A percentile compares a stretch with the other conserved stretches of the same genome.
Conservation (phyloP, 2,329 filamentous ascomycete genomes). For the Penicillium sp. region DNA sequence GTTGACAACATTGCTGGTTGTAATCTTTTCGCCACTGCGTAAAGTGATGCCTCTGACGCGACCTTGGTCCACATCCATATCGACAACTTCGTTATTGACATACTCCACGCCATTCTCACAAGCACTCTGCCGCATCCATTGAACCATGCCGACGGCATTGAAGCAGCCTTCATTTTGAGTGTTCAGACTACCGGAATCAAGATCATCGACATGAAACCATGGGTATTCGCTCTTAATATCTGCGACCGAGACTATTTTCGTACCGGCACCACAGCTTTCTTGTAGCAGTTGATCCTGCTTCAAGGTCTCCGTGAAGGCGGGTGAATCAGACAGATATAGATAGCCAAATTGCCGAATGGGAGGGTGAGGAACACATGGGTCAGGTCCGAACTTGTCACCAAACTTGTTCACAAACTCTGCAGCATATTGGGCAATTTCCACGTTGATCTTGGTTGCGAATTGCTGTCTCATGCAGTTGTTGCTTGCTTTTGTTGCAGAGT, state of each 20-base stretch:
- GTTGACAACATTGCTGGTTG: background rate
- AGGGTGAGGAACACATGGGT: background rate
- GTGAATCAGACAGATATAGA: background rate
- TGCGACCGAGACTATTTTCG: background rate
- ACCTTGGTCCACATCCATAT: background rate
- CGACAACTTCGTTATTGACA: background rate
- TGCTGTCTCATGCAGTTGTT: conserved; percentile 27
- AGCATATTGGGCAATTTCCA: conserved; percentile 23
- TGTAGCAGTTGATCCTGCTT: background rate
- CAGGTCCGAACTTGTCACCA: conserved; percentile 6
- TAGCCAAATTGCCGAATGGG: background rate
- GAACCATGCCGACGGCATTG: conserved; percentile 16
- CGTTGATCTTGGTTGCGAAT: conserved; percentile 23
- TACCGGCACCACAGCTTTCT: background rate
- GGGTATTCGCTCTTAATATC: conserved; percentile 1
- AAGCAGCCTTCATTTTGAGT: conserved; percentile 18
- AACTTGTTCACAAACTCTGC: conserved; percentile 16
- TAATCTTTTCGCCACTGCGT: background rate
- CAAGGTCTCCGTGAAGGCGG: background rate
- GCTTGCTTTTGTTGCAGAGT: conserved; percentile 21
- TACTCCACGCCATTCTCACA: background rate
- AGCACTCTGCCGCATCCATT: conserved; percentile 13
- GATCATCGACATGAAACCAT: conserved; percentile 15
- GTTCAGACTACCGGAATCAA: conserved; percentile 17
- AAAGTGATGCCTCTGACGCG: background rate